Conservation (phyloP, 1,284 basidiomycete species). For the Schizopora paradoxa region DNA sequence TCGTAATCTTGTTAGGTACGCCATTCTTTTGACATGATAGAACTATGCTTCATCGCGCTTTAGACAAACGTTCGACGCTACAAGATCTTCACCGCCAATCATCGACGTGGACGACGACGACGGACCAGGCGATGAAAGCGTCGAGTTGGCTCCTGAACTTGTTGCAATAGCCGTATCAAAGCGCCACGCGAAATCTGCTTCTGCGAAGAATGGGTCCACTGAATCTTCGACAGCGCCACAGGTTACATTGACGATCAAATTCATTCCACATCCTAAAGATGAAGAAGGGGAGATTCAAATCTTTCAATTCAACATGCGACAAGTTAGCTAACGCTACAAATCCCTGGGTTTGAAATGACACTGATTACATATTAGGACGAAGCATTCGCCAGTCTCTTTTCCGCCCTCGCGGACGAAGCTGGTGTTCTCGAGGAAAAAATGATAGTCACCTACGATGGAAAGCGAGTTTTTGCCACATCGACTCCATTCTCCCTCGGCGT, state of each 20-base stretch:
- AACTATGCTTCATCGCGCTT: conserved; percentile 4
- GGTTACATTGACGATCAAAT: conserved; percentile 46
- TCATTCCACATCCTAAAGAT: conserved; percentile 58
- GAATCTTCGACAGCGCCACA: conserved; percentile 34
- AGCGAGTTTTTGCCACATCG: conserved; percentile 59
- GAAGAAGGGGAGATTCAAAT: conserved; percentile 31
- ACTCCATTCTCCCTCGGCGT: conserved; percentile 60
- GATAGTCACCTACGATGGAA: conserved; percentile 52
- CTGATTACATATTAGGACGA: conserved; percentile 42
- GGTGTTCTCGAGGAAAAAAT: conserved; percentile 43
- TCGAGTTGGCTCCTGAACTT: conserved; percentile 57
- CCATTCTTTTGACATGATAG: neutral
- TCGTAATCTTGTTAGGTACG: conserved; percentile 53
- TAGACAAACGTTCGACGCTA: neutral
- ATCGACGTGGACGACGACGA: conserved; percentile 39
- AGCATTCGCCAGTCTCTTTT: conserved; percentile 54
- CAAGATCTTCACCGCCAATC: conserved; percentile 34
- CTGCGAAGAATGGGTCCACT: conserved; percentile 19
- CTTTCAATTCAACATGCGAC: conserved; percentile 51
- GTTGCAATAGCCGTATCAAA: conserved; percentile 40
- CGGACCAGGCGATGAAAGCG: conserved; percentile 40
- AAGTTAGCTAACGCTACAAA: conserved; percentile 37
- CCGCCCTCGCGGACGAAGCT: conserved; percentile 55
- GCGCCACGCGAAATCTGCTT: conserved; percentile 22
- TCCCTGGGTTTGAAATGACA: neutral